Base-by-base conservation (phyloP, 805 yeast species). In the Kluyveromyces siamensis region DNA sequence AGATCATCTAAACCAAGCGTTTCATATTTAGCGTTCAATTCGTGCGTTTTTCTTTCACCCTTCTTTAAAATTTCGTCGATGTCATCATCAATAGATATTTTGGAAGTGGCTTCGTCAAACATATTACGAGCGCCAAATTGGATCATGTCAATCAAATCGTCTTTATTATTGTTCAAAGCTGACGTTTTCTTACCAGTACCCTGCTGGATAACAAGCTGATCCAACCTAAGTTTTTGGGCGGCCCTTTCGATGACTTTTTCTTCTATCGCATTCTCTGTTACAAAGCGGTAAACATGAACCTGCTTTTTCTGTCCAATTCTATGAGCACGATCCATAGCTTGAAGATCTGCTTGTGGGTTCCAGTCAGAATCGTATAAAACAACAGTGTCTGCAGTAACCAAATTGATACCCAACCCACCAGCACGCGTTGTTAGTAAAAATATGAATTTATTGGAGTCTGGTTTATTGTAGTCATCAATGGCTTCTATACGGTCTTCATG, bases 311-410 rank as follows among this genome's bases (percentile, higher is more conserved):
- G 98, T 17, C 98, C 98, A 62, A 90, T 90, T 72, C 98, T 81
- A 63, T 90, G 98, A 1, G 97, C 98, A 62, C 98, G 78, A 66
- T 91, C 98, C 98, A 90, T 90, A 1, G 97, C 97, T 69, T 90
- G 98, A 59, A 90, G 73, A 72, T 90, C 98, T 0, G 96, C 97
- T 63, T 90, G 98, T 1, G 98, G 98, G 62, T 90, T 90, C 98
- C 98, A 90, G 69, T 90, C 98, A 0, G 95, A 85, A 66, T 90
- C 98, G 62, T 80, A 91, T 27, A 90, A 66, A 3, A 90, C 78
- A 45, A 90, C 98, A 40, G 86, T 81, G 63, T 90, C 96, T 2
- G 98, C 98, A 8, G 87, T 79, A 0, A 96, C 91, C 61, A 90
- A 74, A 62, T 91, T 90, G 61, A 90, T 90, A 59, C 98, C 98